phyloP scores from a whole-genome alignment of 305 asterid genomes.

The Fraxinus baroniana region DNA sequence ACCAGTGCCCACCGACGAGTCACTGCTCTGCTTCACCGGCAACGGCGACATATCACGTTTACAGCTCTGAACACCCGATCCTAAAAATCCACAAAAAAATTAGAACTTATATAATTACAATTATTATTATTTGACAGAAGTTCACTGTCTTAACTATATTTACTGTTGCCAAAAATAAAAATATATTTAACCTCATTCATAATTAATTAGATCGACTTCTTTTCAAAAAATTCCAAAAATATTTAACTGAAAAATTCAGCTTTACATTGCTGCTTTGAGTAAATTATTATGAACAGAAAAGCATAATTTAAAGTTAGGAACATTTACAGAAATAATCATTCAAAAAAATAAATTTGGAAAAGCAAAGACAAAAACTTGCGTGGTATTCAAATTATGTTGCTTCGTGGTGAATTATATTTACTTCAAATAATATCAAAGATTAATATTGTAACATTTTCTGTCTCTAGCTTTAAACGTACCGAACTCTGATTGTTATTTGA shows the following conservation, averaged over 20 bases:
- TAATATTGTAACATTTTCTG: neutral
- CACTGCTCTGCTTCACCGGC: slow-evolving; percentile 41
- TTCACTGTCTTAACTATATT: neutral
- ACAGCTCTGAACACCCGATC: neutral
- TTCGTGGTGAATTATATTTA: neutral
- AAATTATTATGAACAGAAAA: neutral
- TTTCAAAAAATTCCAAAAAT: neutral
- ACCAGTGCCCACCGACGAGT: slow-evolving; percentile 19
- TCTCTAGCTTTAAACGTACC: neutral
- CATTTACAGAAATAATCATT: neutral
- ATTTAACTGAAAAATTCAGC: neutral
- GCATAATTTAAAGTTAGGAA: neutral
- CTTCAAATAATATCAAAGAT: neutral
- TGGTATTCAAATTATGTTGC: neutral
- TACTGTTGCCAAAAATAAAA: neutral
- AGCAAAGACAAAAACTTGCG: neutral
- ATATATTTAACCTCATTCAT: neutral
- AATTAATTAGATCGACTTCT: neutral
- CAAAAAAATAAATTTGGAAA: neutral
- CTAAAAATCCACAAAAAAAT: neutral
- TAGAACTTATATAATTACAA: neutral
- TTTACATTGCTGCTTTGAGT: neutral
- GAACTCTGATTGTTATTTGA: neutral
- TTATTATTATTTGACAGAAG: neutral
- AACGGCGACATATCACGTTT: slow-evolving; percentile 21